phyloP scores from a whole-genome alignment of 176 grass and related monocot species.

The Triticum turgidum region DNA sequence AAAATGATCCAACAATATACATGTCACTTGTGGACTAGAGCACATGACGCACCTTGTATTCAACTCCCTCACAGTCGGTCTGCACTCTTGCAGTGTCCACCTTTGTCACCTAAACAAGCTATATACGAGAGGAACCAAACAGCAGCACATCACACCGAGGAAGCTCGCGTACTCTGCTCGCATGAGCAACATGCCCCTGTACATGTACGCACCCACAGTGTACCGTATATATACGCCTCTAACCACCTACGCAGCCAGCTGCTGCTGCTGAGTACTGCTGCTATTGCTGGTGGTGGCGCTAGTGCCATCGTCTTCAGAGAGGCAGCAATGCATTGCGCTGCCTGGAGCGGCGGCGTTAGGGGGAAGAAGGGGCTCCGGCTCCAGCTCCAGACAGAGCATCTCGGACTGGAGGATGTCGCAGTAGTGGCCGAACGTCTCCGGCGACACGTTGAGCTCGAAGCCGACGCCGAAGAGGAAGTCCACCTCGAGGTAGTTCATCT shows the following conservation, averaged over 20 bases:
- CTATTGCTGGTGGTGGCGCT: background rate
- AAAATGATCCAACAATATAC: background rate
- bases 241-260: constrained; percentile 34
- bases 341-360: background rate
- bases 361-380: background rate
- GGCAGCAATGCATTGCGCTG: constrained; percentile 25
- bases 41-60: background rate
- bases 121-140: background rate
- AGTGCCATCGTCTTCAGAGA: constrained; percentile 38
- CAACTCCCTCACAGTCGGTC: background rate
- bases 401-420: constrained; percentile 44
- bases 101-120: background rate
- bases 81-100: background rate
- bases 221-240: background rate
- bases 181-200: constrained; percentile 22
- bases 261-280: constrained; percentile 28
- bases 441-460: constrained; percentile 50
- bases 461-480: constrained; percentile 46
- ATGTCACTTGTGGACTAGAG: background rate
- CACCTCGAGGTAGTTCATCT: constrained; percentile 65
- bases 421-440: constrained; percentile 46
- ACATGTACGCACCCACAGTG: background rate
- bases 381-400: constrained; percentile 35
- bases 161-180: background rate
- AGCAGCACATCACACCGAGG: background rate